Conservation (phyloP, 805 yeast genomes). For the Monosporozyma solicola region DNA sequence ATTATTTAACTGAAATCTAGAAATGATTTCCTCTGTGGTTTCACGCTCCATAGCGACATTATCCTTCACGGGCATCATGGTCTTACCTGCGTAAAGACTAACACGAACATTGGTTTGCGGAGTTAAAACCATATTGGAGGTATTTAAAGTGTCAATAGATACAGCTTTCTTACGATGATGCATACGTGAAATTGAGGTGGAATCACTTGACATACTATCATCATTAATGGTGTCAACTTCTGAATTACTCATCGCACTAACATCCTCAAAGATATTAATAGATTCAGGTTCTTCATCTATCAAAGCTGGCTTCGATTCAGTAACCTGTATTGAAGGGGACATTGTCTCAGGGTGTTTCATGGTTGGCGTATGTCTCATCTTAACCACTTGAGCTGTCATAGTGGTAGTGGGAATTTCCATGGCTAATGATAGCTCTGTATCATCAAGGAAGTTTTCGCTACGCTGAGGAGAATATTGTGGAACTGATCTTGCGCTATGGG, state of each 20-base stretch:
- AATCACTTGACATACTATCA: constrained; percentile 8
- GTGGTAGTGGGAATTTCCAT: constrained; percentile 24
- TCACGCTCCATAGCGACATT: constrained; percentile 20
- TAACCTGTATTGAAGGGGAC: neutral
- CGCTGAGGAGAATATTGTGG: neutral
- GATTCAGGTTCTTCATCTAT: neutral
- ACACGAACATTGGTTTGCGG: constrained; percentile 29
- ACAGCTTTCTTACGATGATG: constrained; percentile 24
- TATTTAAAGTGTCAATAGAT: constrained; percentile 27
- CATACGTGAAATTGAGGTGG: constrained; percentile 15
- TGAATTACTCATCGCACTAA: constrained; percentile 3
- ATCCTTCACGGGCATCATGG: constrained; percentile 3
- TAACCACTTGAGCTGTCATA: constrained; percentile 25
- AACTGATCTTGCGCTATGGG: neutral
- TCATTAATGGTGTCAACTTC: constrained; percentile 11
- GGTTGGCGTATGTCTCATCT: constrained; percentile 10
- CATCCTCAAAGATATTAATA: constrained; percentile 27
- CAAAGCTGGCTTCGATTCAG: neutral
- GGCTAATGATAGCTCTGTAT: constrained; percentile 26
- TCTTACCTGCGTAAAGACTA: constrained; percentile 23
- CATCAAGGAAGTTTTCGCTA: constrained; percentile 4
- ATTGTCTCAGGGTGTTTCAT: neutral
- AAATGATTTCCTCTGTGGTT: constrained; percentile 28
- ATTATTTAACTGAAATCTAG: constrained; percentile 19
- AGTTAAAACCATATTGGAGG: constrained; percentile 19